These are phyloP conservation scores for Thuja plicata DNA, from an alignment of 83 land plant genomes.

Conservation along the genomic window DNA sequence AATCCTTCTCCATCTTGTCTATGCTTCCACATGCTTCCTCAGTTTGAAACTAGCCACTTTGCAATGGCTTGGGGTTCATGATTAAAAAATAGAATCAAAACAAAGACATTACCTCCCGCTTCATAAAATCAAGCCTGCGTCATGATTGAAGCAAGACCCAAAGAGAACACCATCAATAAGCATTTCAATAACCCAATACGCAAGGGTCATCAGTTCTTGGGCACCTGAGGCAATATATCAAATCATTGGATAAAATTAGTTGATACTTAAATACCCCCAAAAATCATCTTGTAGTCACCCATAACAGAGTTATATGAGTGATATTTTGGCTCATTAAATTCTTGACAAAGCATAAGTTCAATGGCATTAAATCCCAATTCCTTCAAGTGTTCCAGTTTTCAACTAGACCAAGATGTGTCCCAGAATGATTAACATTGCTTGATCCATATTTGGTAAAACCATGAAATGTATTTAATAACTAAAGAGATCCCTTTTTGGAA, in stretches of 20 bases:
- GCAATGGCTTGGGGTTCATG: no score
- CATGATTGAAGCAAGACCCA: conserved; percentile 97
- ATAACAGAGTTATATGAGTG: conserved; percentile 65
- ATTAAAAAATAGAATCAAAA: no score
- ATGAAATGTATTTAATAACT: no score
- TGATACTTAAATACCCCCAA: conserved; percentile 98
- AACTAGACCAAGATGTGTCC: no score
- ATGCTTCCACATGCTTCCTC: no score
- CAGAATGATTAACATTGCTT: no score
- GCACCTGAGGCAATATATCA: conserved; percentile 93
- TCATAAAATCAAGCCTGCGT: conserved; percentile 86
- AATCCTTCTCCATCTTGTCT: no score
- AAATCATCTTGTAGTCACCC: conserved; percentile 87
- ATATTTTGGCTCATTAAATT: conserved; percentile 94
- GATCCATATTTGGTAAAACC: no score
- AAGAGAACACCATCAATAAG: conserved; percentile 99
- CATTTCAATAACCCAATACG: conserved; percentile 97
- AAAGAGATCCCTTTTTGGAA: no score
- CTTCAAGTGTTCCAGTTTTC: no score
- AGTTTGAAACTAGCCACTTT: no score
- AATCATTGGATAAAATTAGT: conserved; percentile 95
- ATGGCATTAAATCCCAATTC: conserved; percentile 92
- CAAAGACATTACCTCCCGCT: no score
- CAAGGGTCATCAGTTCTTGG: conserved; percentile 18
- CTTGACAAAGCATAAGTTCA: conserved; percentile 97